Conservation (phyloP, 2,329 filamentous ascomycete species). For the Rachicladosporium sp. region DNA sequence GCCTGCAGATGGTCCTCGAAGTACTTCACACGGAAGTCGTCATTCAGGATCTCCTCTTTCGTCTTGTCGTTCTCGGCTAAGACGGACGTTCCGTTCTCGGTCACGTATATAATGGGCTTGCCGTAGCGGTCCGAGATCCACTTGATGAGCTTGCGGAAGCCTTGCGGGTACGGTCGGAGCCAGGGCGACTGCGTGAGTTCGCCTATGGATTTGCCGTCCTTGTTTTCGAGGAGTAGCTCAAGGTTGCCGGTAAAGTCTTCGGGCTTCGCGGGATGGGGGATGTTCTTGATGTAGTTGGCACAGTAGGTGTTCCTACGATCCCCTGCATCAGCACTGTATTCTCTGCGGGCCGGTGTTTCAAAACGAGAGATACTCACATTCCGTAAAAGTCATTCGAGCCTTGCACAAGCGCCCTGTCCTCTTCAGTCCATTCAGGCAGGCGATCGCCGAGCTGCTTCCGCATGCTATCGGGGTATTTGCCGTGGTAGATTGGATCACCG, state of each 20-base stretch:
- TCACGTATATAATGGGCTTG: constrained; percentile 69
- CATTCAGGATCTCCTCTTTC: constrained; percentile 58
- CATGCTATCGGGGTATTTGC: constrained; percentile 76
- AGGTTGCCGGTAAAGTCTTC: constrained; percentile 67
- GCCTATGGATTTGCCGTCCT: constrained; percentile 61
- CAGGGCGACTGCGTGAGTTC: constrained; percentile 72
- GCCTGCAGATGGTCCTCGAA: constrained; percentile 66
- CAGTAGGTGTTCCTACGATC: constrained; percentile 62
- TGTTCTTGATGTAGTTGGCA: constrained; percentile 68
- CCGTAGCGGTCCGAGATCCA: constrained; percentile 70
- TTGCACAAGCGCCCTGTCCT: constrained; percentile 61
- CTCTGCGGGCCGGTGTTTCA: too few relatives aligned
- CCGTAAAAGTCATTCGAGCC: constrained; percentile 91
- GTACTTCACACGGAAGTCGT: constrained; percentile 72
- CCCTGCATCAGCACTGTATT: too few relatives aligned
- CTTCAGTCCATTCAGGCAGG: constrained; percentile 60
- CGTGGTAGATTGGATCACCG: constrained; percentile 74
- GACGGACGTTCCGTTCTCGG: constrained; percentile 76
- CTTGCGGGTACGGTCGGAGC: constrained; percentile 62
- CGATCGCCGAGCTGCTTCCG: constrained; percentile 65
- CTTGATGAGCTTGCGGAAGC: constrained; percentile 64
- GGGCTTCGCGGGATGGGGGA: constrained; percentile 40
- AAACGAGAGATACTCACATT: constrained; percentile 38
- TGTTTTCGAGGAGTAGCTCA: constrained; percentile 55
- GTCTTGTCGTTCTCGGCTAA: constrained; percentile 71